phyloP scores from a whole-genome alignment of 2,329 filamentous ascomycete genomes.

The Aspergillus pseudoterreus region DNA sequence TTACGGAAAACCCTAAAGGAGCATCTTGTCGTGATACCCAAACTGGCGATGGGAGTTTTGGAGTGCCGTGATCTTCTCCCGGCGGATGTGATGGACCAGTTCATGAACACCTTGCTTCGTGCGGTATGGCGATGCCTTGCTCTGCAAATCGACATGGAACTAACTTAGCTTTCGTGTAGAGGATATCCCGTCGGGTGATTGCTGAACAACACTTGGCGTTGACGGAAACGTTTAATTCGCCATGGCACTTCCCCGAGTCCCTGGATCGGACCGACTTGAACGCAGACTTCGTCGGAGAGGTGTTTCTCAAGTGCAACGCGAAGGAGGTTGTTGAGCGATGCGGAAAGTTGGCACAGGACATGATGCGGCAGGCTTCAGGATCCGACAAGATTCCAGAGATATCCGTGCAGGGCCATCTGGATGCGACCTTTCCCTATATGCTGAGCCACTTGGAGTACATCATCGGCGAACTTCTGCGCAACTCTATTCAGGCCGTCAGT shows the following conservation, averaged over 20 bases:
- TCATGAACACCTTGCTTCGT: conserved; percentile 91
- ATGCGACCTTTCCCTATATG: conserved; percentile 93
- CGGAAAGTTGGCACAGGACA: conserved; percentile 68
- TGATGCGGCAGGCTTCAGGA: conserved; percentile 73
- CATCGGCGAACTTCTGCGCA: conserved; percentile 87
- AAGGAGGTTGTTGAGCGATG: conserved; percentile 84
- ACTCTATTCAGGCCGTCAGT: conserved; percentile 88
- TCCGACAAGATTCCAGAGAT: conserved; percentile 73
- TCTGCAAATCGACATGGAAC: conserved; percentile 7
- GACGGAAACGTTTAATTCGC: conserved; percentile 87
- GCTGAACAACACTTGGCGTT: conserved; percentile 95
- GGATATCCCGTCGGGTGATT: conserved; percentile 93
- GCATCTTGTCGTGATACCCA: conserved; percentile 89
- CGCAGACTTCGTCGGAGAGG: conserved; percentile 87
- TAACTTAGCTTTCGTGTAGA: conserved; percentile 45
- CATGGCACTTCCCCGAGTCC: conserved; percentile 81
- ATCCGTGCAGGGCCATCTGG: conserved; percentile 75
- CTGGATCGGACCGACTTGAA: conserved; percentile 60
- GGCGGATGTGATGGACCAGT: conserved; percentile 76
- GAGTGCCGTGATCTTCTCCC: conserved; percentile 83
- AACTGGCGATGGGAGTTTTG: conserved; percentile 88
- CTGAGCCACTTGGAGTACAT: conserved; percentile 96
- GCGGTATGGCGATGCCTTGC: conserved; percentile 56
- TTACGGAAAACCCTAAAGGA: conserved; percentile 77
- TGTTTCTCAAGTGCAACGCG: conserved; percentile 89